phyloP scores from a whole-genome alignment of 176 grass and related monocot species.

The Cenchrus fungigraminus region DNA sequence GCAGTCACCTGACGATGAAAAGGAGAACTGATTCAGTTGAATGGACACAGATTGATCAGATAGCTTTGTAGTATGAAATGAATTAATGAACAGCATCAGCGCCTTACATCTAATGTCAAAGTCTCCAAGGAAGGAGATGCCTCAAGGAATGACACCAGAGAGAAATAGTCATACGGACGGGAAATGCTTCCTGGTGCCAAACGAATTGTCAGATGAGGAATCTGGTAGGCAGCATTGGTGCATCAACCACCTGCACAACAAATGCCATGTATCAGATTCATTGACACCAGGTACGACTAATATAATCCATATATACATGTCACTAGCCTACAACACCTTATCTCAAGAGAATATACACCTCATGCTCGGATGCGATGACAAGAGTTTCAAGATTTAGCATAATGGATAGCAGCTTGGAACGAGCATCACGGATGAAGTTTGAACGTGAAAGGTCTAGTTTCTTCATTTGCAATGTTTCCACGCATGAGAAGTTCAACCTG shows the following conservation, averaged over 20 bases:
- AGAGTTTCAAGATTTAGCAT: constrained; percentile 40
- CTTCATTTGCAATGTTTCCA: constrained; percentile 23
- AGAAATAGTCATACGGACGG: background rate
- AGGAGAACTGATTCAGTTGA: background rate
- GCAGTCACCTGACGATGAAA: background rate
- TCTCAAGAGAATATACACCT: constrained; percentile 10
- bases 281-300: background rate
- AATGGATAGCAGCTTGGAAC: background rate
- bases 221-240: constrained; percentile 23
- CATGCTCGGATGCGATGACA: background rate
- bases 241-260: background rate
- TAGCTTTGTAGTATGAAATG: background rate
- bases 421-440: background rate
- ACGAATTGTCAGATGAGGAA: constrained; percentile 9
- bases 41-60: background rate
- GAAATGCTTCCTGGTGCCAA: background rate
- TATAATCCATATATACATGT: background rate
- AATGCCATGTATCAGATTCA: background rate
- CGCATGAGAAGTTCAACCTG: background rate
- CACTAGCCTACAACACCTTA: background rate
- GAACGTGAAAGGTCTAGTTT: background rate
- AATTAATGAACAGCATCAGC: background rate
- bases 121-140: background rate
- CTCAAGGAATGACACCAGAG: background rate
- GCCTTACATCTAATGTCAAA: background rate